Percentiles rank a stretch among this genome's conserved stretches.
phyloP scores from a whole-genome alignment of 2,329 filamentous ascomycete genomes.

The Mariannaea elegans region DNA sequence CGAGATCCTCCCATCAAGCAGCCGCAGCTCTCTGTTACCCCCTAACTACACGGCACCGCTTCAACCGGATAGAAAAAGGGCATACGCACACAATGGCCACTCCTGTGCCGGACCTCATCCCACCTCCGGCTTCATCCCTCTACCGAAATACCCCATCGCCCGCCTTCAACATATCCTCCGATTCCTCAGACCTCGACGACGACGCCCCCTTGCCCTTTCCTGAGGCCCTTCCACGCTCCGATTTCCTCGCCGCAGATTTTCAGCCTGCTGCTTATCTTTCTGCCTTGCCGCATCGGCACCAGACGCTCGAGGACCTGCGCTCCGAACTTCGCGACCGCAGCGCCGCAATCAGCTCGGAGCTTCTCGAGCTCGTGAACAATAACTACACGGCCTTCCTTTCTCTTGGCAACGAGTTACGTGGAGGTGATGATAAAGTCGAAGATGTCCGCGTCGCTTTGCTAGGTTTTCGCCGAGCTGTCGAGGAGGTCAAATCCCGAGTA shows the following conservation, averaged over 20 bases:
- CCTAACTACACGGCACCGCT: neutral
- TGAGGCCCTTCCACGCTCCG: constrained; percentile 79
- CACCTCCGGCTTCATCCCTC: constrained; percentile 39
- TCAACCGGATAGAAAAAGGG: neutral
- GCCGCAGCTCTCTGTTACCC: neutral
- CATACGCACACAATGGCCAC: constrained; percentile 20
- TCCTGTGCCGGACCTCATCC: constrained; percentile 40
- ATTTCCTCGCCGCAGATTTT: constrained; percentile 83
- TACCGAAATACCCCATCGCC: constrained; percentile 39
- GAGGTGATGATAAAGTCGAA: constrained; percentile 91
- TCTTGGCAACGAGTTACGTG: constrained; percentile 80
- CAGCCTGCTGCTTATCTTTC: constrained; percentile 83
- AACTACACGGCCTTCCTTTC: constrained; percentile 94
- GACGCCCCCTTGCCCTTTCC: constrained; percentile 87
- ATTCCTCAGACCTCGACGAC: constrained; percentile 56
- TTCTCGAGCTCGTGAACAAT: constrained; percentile 92
- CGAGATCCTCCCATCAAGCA: neutral
- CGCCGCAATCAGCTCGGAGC: constrained; percentile 81
- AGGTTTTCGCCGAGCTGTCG: constrained; percentile 84
- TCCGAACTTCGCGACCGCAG: constrained; percentile 84
- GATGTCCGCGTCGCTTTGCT: constrained; percentile 88
- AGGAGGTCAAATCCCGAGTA: constrained; percentile 75
- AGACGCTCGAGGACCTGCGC: constrained; percentile 93
- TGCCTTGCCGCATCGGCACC: constrained; percentile 84
- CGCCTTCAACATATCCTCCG: constrained; percentile 54